Percentiles rank a stretch among this genome's conserved stretches.
Conservation (phyloP, 2,329 filamentous ascomycete genomes). For the Ceratocystis colombiana region DNA sequence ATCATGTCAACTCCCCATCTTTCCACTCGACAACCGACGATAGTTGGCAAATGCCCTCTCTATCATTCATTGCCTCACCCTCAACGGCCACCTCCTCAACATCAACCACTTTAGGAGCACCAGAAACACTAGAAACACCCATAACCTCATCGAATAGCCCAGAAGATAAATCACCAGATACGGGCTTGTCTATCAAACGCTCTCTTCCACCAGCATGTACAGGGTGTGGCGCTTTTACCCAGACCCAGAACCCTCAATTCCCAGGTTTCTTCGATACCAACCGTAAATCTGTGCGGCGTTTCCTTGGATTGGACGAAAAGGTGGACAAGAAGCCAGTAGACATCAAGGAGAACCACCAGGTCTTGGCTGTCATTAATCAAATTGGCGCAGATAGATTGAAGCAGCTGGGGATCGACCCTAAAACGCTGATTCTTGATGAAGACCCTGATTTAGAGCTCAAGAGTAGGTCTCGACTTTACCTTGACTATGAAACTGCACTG, state of each 20-base stretch:
- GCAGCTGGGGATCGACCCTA: constrained; percentile 40
- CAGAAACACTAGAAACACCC: neutral
- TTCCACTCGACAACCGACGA: neutral
- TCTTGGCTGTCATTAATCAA: constrained; percentile 25
- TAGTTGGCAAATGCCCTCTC: neutral
- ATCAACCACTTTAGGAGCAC: neutral
- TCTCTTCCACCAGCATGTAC: constrained; percentile 48
- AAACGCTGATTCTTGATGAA: constrained; percentile 25
- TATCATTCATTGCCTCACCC: neutral
- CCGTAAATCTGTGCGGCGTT: constrained; percentile 44
- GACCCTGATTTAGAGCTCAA: constrained; percentile 21
- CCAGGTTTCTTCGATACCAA: constrained; percentile 48
- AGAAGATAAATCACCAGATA: neutral
- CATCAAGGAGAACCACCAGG: constrained; percentile 33
- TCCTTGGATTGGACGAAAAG: constrained; percentile 32
- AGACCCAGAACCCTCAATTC: constrained; percentile 42
- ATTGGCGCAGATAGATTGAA: constrained; percentile 37
- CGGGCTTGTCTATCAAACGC: constrained; percentile 11
- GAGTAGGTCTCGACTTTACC: constrained; percentile 13
- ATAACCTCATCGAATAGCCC: neutral
- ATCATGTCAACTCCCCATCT: neutral
- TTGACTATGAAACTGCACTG: neutral
- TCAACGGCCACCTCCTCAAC: neutral
- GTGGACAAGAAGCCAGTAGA: constrained; percentile 43
- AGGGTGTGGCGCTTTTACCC: constrained; percentile 56